phyloP scores from a whole-genome alignment of 1,139 yeast species.

The Geotrichum phurueaensis region DNA sequence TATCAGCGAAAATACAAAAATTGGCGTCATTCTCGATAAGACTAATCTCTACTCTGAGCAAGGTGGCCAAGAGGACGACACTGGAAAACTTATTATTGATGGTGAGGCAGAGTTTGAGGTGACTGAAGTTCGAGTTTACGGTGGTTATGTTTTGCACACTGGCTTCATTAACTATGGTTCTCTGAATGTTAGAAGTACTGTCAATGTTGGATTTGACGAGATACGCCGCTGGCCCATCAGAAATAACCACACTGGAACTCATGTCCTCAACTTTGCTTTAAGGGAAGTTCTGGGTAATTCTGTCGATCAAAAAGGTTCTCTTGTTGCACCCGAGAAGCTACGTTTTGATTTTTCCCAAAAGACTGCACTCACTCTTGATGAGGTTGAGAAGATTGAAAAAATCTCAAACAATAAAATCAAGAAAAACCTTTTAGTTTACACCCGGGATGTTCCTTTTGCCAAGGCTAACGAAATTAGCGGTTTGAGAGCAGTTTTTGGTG shows the following conservation, averaged over 20 bases:
- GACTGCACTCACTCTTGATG: constrained; percentile 60
- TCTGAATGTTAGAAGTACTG: constrained; percentile 57
- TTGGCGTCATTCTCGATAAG: constrained; percentile 77
- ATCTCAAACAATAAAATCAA: constrained; percentile 68
- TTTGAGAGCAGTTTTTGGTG: constrained; percentile 96
- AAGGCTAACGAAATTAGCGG: constrained; percentile 72
- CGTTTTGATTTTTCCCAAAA: constrained; percentile 95
- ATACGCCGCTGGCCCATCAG: constrained; percentile 94
- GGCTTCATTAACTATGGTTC: constrained; percentile 77
- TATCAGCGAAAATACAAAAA: constrained; percentile 45
- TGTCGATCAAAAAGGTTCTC: constrained; percentile 93
- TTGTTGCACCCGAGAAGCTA: constrained; percentile 90
- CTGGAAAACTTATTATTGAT: constrained; percentile 87
- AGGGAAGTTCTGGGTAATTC: constrained; percentile 80
- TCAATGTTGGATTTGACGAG: constrained; percentile 86
- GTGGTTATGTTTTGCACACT: constrained; percentile 92
- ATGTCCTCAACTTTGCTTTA: constrained; percentile 81
- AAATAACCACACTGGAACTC: constrained; percentile 98
- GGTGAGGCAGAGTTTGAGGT: constrained; percentile 84
- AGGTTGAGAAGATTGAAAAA: constrained; percentile 67
- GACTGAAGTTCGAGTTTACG: constrained; percentile 84
- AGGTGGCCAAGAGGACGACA: constrained; percentile 98
- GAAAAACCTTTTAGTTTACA: constrained; percentile 63
- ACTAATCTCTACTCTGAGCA: constrained; percentile 97
- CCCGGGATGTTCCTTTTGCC: constrained; percentile 76